Percentiles rank a stretch among this genome's conserved stretches.
phyloP scores from a whole-genome alignment of 371 early-diverging fungal genomes.

The Lichtheimia corymbifera region DNA sequence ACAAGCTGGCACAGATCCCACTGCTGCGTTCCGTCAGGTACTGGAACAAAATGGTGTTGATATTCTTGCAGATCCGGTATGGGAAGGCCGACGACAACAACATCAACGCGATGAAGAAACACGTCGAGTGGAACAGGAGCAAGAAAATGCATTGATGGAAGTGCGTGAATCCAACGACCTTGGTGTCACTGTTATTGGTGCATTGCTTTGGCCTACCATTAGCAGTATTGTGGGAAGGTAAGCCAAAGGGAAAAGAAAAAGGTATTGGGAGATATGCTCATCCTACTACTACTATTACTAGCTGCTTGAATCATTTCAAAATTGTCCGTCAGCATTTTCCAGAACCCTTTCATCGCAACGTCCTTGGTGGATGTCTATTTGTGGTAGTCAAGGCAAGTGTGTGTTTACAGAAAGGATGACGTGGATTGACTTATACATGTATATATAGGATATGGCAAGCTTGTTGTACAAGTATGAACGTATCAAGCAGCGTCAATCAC shows the following conservation, averaged over 20 bases:
- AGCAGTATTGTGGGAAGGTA: slow-evolving; percentile 49
- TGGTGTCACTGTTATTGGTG: slow-evolving; percentile 53
- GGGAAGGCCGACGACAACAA: slow-evolving; percentile 15
- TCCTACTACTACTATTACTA: slow-evolving; percentile 12
- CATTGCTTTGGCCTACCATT: slow-evolving; percentile 54
- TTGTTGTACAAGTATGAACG: slow-evolving; percentile 45
- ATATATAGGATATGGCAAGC: slow-evolving; percentile 37
- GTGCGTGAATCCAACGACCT: slow-evolving; percentile 23
- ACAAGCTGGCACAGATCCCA: slow-evolving; percentile 1
- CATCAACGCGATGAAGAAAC: slow-evolving; percentile 6
- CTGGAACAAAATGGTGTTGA: slow-evolving; percentile 6
- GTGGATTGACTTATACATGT: not conserved
- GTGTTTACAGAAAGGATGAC: not conserved
- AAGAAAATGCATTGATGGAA: slow-evolving; percentile 6
- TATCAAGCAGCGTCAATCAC: slow-evolving; percentile 41
- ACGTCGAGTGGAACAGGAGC: slow-evolving; percentile 10
- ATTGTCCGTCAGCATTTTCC: slow-evolving; percentile 53
- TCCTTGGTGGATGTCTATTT: slow-evolving; percentile 66
- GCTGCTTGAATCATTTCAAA: slow-evolving; percentile 48
- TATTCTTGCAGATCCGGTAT: slow-evolving; percentile 10
- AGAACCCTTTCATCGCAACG: slow-evolving; percentile 60
- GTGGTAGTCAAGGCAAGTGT: slow-evolving; percentile 53
- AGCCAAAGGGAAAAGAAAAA: not conserved
- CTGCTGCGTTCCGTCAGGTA: slow-evolving; percentile 2
- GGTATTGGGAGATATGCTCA: not conserved